Evolutionary conservation across 129 eudicot species (phyloP), one percentile per base, ranked within the genome.

Genomic region (Ambrosia artemisiifolia): DNA sequence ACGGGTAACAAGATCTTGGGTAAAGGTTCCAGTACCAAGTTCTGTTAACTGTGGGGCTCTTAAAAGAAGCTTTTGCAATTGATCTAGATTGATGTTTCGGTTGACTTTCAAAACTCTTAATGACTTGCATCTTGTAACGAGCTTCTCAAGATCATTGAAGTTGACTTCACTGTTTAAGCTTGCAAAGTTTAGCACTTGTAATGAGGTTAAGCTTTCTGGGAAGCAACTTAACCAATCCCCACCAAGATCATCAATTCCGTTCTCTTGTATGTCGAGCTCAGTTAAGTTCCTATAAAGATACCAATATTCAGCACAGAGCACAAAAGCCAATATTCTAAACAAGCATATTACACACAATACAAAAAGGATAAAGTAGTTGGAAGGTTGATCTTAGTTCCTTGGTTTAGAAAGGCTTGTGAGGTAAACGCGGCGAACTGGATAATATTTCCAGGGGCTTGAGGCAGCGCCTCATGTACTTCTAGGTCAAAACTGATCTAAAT

Each of bases 1-100:
- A 48, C 79, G 60, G 13, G 89, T 48, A 11, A 66, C 51, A 16
- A 86, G 83, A 76, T 89, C 91, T 76, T 85, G 86, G 63, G 74
- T 63, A 71, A 88, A 87, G 34, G 89, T 75, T 33, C 98, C 98
- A 7, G 98, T 92, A 5, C 98, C 96, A 33, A 92, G 86, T 79
- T 85, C 90, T 47, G n/a, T 24, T 63, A 92, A 69, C 44, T 75
- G 85, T 67, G 98, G 89, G 33, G 94, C 85, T 35, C 17, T 83
- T 11, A 79, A 75, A 66, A 92, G 89, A 40, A 92, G 83, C 75
- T 64, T 80, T 61, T 77, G 91, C 65, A 89, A 36, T 69, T 87
- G 88, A 34, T 92, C 96, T 64, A 87, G 35, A 51, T 70, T 69
- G 14, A 92, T 63, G 34, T 74, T 75, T 46, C 82, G 80, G 73